Percentiles rank a stretch among this genome's conserved stretches.
phyloP scores from a whole-genome alignment of 306 rosid species.

The Malus sieversii region DNA sequence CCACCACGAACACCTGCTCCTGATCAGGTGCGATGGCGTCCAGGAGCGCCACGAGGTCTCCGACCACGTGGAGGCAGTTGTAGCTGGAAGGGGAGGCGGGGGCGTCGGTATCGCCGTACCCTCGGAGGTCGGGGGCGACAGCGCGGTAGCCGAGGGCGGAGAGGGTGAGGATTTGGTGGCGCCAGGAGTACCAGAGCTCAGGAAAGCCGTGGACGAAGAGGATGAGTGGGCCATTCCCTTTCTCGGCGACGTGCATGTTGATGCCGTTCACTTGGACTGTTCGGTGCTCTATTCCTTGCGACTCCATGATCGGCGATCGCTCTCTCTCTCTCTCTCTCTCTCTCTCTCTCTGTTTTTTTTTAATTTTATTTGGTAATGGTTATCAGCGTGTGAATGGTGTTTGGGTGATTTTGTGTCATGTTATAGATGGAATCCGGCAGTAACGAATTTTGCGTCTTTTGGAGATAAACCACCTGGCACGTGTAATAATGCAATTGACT shows the following conservation, averaged over 20 bases:
- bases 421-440: no score
- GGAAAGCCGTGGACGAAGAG: constrained; percentile 84
- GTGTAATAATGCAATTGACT: no score
- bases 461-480: no score
- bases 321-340: not conserved
- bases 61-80: constrained; percentile 54
- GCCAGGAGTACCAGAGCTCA: constrained; percentile 69
- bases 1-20: constrained; percentile 76
- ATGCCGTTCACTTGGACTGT: constrained; percentile 55
- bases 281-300: constrained; percentile 46
- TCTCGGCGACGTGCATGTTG: constrained; percentile 71
- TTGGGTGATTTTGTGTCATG: no score
- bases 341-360: no score
- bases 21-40: constrained; percentile 32
- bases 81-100: constrained; percentile 30
- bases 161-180: constrained; percentile 53
- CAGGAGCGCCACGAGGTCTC: constrained; percentile 52
- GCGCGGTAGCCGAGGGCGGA: constrained; percentile 64
- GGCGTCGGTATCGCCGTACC: constrained; percentile 62
- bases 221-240: constrained; percentile 55
- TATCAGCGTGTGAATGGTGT: no score
- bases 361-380: no score
- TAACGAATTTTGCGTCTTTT: no score
- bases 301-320: not conserved
- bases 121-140: constrained; percentile 77